Evolutionary conservation across 2,329 filamentous ascomycete genomes (phyloP).

Genomic region (Aquanectria penicillioides): DNA sequence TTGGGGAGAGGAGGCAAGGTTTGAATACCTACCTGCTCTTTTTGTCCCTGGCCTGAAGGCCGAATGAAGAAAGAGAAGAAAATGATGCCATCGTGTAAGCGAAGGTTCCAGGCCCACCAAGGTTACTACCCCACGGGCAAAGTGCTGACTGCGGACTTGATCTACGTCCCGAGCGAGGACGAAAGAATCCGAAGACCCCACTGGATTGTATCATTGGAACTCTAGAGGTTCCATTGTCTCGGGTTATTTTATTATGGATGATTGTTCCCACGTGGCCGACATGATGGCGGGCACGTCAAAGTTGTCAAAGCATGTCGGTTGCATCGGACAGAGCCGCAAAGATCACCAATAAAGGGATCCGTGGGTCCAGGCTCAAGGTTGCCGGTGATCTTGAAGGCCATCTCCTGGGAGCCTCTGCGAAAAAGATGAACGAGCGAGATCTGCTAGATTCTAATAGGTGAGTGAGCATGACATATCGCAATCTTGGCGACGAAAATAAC

Average conservation of each 20-base stretch:
- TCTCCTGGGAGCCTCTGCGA: neutral
- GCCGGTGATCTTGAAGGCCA: neutral
- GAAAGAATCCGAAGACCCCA: neutral
- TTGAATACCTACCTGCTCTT: neutral
- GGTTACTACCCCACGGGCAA: neutral
- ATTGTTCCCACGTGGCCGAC: neutral
- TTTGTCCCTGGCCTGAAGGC: neutral
- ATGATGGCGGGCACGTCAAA: neutral
- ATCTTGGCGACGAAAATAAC: no score
- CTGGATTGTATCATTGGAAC: neutral
- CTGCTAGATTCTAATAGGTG: no score
- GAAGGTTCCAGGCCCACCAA: neutral
- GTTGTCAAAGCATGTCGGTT: neutral
- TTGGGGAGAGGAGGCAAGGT: neutral
- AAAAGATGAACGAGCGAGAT: no score
- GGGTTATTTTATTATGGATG: neutral
- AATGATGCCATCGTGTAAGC: neutral
- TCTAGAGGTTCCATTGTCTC: neutral
- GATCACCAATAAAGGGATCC: constrained; percentile 5
- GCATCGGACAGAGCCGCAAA: neutral
- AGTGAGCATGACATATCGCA: neutral
- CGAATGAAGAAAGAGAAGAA: neutral
- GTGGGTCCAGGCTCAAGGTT: neutral
- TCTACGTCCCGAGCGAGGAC: no score
- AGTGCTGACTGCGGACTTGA: no score